phyloP scores from a whole-genome alignment of 2,329 filamentous ascomycete genomes.

The Arthrobotrys pseudoclavata region DNA sequence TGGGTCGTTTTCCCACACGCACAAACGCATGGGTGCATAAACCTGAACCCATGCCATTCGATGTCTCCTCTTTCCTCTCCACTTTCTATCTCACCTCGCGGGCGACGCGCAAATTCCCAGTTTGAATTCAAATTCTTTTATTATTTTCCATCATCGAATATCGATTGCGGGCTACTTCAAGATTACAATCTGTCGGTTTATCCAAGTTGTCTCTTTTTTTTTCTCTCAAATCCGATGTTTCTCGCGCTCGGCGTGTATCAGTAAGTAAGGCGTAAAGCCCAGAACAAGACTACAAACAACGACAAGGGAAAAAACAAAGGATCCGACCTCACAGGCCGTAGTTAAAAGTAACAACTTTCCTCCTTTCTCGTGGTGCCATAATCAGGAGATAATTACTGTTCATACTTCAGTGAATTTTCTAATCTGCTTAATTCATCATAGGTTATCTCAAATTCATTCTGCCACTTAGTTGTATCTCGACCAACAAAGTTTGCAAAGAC shows the following conservation, averaged over 20 bases:
- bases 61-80: constrained; percentile 6
- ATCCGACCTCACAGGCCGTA: not conserved
- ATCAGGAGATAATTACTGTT: not conserved
- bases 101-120: not conserved
- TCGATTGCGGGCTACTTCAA: not conserved
- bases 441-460: not conserved
- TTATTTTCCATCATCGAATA: not conserved
- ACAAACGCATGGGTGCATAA: not conserved
- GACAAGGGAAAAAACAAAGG: not conserved
- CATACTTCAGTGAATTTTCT: not conserved
- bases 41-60: not conserved
- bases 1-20: not conserved
- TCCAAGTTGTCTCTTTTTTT: not conserved
- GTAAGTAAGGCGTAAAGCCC: not conserved
- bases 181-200: not conserved
- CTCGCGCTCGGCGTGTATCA: not conserved
- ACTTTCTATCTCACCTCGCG: not conserved
- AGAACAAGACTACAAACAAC: not conserved
- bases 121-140: not conserved
- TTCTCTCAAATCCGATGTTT: not conserved
- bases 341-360: not conserved
- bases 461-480: not conserved
- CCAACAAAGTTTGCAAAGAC: not conserved
- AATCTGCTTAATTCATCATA: not conserved
- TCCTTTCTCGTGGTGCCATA: not conserved